Percentiles rank a stretch among this genome's conserved stretches.
phyloP scores from a whole-genome alignment of 176 grass and related monocot species.

The Melocanna baccifera region DNA sequence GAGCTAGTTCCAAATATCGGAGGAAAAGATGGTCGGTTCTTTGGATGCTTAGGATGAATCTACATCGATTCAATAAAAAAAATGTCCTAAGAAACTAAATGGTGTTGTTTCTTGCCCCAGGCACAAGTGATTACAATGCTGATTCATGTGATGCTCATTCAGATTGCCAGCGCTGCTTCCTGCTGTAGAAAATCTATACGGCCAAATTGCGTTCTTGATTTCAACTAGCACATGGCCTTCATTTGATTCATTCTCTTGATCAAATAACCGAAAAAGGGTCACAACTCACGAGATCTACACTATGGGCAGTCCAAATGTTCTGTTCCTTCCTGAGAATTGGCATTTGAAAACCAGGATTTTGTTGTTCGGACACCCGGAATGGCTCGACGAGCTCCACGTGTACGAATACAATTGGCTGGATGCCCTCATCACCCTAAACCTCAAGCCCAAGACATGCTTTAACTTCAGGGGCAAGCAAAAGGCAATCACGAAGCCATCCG shows the following conservation, averaged over 20 bases:
- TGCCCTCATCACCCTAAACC: constrained; percentile 24
- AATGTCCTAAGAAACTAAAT: too few species aligned
- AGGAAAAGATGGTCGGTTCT: too few species aligned
- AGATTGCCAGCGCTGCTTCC: background rate
- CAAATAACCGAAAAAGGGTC: background rate
- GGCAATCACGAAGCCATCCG: background rate
- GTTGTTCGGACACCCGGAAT: background rate
- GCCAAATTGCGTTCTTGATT: background rate
- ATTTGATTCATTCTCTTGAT: background rate
- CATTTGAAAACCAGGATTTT: background rate
- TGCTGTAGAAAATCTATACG: background rate
- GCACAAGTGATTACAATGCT: background rate
- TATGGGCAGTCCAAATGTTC: background rate
- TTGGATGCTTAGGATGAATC: too few species aligned
- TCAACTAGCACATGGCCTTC: background rate
- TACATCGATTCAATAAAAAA: too few species aligned
- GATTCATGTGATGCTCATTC: background rate
- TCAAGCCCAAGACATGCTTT: background rate
- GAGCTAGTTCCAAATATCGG: too few species aligned
- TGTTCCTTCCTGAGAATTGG: background rate
- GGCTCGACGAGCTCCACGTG: background rate
- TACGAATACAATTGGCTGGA: background rate
- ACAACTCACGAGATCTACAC: background rate
- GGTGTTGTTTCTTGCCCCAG: background rate
- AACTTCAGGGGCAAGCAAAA: constrained; percentile 32